phyloP scores from a whole-genome alignment of 495 filamentous ascomycete genomes.

The Penicillium silybi region DNA sequence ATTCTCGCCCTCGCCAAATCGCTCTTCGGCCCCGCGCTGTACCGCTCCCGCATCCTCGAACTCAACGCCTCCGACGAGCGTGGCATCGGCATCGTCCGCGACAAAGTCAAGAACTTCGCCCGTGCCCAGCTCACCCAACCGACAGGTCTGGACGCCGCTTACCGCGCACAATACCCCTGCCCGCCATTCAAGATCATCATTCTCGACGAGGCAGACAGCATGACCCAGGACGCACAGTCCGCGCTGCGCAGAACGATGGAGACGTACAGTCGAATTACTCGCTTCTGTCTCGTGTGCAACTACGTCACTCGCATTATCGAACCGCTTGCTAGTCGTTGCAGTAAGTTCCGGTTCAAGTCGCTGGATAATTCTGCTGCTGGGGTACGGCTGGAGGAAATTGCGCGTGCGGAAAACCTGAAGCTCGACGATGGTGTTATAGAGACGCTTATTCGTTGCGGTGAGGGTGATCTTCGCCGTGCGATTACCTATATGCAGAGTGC shows the following conservation, averaged over 20 bases:
- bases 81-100: slow-evolving; percentile 93
- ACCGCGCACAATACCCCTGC: slow-evolving; percentile 77
- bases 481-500: slow-evolving; percentile 96
- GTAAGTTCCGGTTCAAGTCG: slow-evolving; percentile 97
- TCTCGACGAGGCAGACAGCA: slow-evolving; percentile 94
- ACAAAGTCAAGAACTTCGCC: slow-evolving; percentile 98
- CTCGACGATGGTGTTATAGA: slow-evolving; percentile 77
- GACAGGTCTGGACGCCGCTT: slow-evolving; percentile 57
- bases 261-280: slow-evolving; percentile 90
- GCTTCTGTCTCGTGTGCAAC: slow-evolving; percentile 97
- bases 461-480: slow-evolving; percentile 91
- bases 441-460: slow-evolving; percentile 77
- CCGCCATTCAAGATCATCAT: slow-evolving; percentile 99
- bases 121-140: slow-evolving; percentile 87
- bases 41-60: slow-evolving; percentile 91
- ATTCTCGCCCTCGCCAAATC: slow-evolving; percentile 95
- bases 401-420: slow-evolving; percentile 65
- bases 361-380: slow-evolving; percentile 79
- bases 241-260: slow-evolving; percentile 95
- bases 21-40: slow-evolving; percentile 92
- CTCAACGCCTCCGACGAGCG: slow-evolving; percentile 99
- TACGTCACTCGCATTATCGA: slow-evolving; percentile 98
- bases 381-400: slow-evolving; percentile 74
- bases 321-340: slow-evolving; percentile 82
- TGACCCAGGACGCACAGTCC: slow-evolving; percentile 97